Base-by-base conservation (phyloP, 768 basidiomycete species). In the Leccinellum luteum region DNA sequence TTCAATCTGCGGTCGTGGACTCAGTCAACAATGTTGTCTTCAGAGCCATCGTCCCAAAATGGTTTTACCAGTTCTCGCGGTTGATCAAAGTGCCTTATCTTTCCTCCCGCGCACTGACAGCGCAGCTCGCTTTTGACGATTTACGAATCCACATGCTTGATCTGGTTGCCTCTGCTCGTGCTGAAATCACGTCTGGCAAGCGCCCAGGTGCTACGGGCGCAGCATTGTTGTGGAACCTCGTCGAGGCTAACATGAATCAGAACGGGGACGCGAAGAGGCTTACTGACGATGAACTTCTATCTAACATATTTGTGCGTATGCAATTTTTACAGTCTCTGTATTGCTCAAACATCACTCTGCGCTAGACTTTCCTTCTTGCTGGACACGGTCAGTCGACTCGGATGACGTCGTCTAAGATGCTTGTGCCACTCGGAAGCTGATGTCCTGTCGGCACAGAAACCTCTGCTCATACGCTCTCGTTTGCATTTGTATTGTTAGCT, bases 261-360 rank as follows among this genome's bases (percentile, higher is more conserved):
- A 73, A 73, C 3, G 67, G 66, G 9, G 56, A 58, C 3, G 63
- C 57, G 14, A 60, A 73, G 55, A 71, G 57, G 56, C 53, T 82
- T 31, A 75, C 74, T 3, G 80, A 82, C 38, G 75, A 69, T 14
- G 80, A 82, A 53, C 54, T 82, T 4, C 60, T 81, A 7, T 81
- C 80, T 3, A 73, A 82, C 57, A 76, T 77, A 53, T 82, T 80
- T 62, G 81, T 81, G 61, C 60, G 78, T 66, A 15, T 5, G 9
- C 35, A 35, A 3, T 45, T 35, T 30, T 3, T 12, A 41, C 30
- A 5, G 19, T 25, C 30, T 17, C 30, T 15, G 7, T 28, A 2
- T 3, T 17, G 19, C 48, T 52, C n/a, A 41, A 1, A 25, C 8
- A 52, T 19, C 5, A 31, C 48, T 48, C 17, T 30, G 1, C 45